Conservation (phyloP, 306 rosid species). For the Begonia masoniana region DNA sequence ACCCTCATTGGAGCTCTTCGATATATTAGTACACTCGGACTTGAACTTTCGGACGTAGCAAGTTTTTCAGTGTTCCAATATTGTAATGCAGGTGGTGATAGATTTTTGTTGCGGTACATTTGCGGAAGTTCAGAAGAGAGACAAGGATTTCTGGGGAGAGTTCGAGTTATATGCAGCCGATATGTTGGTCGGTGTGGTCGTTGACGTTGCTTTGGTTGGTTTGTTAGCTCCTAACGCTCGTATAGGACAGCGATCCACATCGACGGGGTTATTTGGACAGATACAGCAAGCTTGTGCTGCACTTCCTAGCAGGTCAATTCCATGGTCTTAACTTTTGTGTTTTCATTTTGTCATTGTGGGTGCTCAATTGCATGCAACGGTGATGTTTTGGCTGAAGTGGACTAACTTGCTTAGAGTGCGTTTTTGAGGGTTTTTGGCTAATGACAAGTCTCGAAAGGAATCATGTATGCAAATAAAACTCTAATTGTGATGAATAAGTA, state of each 20-base stretch:
- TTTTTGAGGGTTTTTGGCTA: too few relatives aligned
- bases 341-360: too few relatives aligned
- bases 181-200: constrained; percentile 77
- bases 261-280: constrained; percentile 66
- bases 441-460: too few relatives aligned
- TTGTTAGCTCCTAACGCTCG: constrained; percentile 89
- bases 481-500: too few relatives aligned
- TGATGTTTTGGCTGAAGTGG: too few relatives aligned
- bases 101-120: constrained; percentile 95
- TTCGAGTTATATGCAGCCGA: constrained; percentile 90
- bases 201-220: constrained; percentile 85
- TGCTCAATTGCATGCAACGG: too few relatives aligned
- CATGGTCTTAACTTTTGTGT: too few relatives aligned
- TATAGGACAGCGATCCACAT: constrained; percentile 48
- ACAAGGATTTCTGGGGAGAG: constrained; percentile 84
- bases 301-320: constrained; percentile 81
- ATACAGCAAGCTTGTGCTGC: constrained; percentile 55
- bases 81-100: constrained; percentile 56
- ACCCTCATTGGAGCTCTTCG: too few relatives aligned
- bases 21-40: too few relatives aligned
- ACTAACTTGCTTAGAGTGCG: too few relatives aligned
- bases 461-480: too few relatives aligned
- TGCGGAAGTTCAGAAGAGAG: constrained; percentile 88
- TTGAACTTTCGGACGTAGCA: too few relatives aligned
- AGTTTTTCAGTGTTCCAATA: constrained; percentile 5